Conservation (phyloP, 31 red algal genomes). For the Odonthalia washingtoniensis region DNA sequence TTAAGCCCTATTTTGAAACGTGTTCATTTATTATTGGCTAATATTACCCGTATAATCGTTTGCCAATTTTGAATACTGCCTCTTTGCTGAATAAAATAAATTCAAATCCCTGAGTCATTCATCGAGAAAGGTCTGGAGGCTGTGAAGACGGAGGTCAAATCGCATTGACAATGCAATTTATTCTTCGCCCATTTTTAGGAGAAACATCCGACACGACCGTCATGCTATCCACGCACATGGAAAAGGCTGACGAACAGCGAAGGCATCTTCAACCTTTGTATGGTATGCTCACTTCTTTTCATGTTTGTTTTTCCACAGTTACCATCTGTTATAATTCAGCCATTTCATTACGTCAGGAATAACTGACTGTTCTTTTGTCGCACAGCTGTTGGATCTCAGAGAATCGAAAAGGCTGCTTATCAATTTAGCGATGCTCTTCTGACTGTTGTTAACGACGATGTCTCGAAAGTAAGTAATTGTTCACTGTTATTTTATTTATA, state of each 20-base stretch:
- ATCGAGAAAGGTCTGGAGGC: too few species aligned
- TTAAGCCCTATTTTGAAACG: too few species aligned
- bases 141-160: too few species aligned
- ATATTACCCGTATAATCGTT: too few species aligned
- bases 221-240: constrained; percentile 26
- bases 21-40: too few species aligned
- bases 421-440: constrained; percentile 62
- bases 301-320: not conserved
- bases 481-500: not conserved
- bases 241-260: constrained; percentile 31
- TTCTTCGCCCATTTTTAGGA: too few species aligned
- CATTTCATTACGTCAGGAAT: not conserved
- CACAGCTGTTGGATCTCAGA: constrained; percentile 43
- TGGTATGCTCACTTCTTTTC: constrained; percentile 8
- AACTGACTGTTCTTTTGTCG: not conserved
- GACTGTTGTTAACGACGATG: constrained; percentile 58
- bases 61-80: too few species aligned
- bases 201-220: too few species aligned
- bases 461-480: constrained; percentile 43
- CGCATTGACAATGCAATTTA: too few species aligned
- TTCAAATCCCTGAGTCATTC: too few species aligned
- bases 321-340: not conserved
- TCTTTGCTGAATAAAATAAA: too few species aligned
- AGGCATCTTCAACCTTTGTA: constrained; percentile 11
- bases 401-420: constrained; percentile 50